A percentile compares a stretch with the other conserved stretches of the same genome.
phyloP scores from a whole-genome alignment of 441 rosid species.

The Iberis amara region DNA sequence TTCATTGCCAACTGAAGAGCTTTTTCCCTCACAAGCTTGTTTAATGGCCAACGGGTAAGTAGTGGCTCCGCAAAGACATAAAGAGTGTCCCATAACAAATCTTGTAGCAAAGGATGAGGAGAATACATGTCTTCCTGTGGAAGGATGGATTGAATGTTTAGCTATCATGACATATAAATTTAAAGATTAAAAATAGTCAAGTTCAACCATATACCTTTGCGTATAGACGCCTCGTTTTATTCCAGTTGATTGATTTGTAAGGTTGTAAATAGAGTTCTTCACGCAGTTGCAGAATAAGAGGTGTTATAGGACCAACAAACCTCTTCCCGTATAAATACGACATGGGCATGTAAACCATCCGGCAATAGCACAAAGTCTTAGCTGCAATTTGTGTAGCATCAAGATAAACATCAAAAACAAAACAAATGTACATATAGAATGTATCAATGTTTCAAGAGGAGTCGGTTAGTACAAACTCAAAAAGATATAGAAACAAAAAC shows the following conservation, averaged over 20 bases:
- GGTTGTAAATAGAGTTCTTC: conserved; percentile 44
- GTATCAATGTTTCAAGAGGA: too few species aligned
- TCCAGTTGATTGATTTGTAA: conserved; percentile 46
- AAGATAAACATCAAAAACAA: too few species aligned
- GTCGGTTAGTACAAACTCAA: too few species aligned
- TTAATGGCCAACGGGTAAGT: conserved; percentile 47
- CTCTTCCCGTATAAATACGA: conserved; percentile 52
- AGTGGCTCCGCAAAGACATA: conserved; percentile 41
- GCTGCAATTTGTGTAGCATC: too few species aligned
- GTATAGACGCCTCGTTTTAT: conserved; percentile 35
- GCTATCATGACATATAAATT: not conserved
- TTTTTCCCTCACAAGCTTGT: conserved; percentile 40
- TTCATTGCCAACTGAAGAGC: conserved; percentile 40
- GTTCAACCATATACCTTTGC: too few species aligned
- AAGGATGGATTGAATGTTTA: too few species aligned
- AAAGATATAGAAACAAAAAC: too few species aligned
- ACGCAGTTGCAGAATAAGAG: conserved; percentile 36
- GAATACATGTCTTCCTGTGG: conserved; percentile 57
- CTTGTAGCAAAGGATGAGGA: conserved; percentile 54
- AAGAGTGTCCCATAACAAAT: conserved; percentile 50
- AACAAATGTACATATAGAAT: too few species aligned
- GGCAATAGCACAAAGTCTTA: conserved; percentile 44
- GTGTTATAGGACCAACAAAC: conserved; percentile 44
- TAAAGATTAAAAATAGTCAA: not conserved
- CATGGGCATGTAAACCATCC: conserved; percentile 59